Evolutionary conservation across 164 flowering plant species (phyloP).

Genomic region (Cinnamomum chago): DNA sequence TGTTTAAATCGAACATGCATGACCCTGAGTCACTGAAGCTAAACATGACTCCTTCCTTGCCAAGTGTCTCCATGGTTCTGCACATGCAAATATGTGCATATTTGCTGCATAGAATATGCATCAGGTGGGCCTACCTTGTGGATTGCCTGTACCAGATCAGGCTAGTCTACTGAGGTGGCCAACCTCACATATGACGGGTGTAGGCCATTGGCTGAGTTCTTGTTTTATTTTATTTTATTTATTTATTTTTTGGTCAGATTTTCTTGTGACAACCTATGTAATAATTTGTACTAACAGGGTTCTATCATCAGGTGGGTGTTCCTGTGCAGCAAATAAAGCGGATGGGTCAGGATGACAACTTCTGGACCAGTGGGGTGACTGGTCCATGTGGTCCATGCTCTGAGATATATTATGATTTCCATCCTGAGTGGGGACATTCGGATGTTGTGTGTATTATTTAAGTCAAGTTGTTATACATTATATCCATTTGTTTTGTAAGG

Average conservation of each 20-base stretch:
- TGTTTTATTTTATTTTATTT: too few relatives aligned
- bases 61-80: neutral
- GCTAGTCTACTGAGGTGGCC: neutral
- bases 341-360: conserved; percentile 94
- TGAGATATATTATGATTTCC: conserved; percentile 87
- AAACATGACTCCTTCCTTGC: neutral
- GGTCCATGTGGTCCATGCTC: conserved; percentile 99
- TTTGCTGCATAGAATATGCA: neutral
- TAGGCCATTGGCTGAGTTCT: neutral
- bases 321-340: conserved; percentile 80
- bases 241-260: neutral
- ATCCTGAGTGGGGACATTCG: conserved; percentile 72
- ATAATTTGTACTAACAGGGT: neutral
- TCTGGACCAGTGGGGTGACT: conserved; percentile 91
- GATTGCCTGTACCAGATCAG: neutral
- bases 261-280: neutral
- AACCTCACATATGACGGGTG: neutral
- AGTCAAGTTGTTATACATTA: neutral
- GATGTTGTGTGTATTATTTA: conserved; percentile 42
- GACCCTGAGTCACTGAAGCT: too few relatives aligned
- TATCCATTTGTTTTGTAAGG: too few relatives aligned
- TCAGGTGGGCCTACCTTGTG: neutral
- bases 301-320: conserved; percentile 69
- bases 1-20: too few relatives aligned
- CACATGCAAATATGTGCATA: neutral